A percentile compares a stretch with the other conserved stretches of the same genome.
Conservation (phyloP, 2,329 filamentous ascomycete genomes). For the Sarocladium strictum region DNA sequence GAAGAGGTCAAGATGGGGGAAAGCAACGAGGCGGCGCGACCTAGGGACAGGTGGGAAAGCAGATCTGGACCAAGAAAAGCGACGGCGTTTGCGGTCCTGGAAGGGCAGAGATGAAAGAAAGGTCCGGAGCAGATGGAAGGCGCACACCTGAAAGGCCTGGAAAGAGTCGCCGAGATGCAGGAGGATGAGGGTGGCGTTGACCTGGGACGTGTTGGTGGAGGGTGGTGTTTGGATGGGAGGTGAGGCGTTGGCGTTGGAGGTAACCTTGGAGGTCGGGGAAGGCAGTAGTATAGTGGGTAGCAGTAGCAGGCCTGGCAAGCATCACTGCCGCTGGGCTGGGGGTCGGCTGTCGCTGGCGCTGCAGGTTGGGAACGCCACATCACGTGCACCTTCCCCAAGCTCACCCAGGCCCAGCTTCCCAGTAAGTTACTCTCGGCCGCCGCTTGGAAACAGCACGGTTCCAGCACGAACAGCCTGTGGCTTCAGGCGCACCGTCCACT, state of each 20-base stretch:
- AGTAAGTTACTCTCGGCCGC: too few species aligned
- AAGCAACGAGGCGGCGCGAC: slow-evolving; percentile 4
- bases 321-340: neutral
- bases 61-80: neutral
- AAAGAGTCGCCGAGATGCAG: slow-evolving; percentile 8
- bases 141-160: neutral
- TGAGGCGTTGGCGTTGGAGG: slow-evolving; percentile 9
- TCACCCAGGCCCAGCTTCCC: neutral
- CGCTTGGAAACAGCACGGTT: too few species aligned
- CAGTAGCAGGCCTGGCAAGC: too few species aligned
- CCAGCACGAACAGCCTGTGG: too few species aligned
- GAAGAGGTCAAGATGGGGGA: neutral
- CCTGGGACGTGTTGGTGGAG: neutral
- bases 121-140: slow-evolving; percentile 1
- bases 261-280: slow-evolving; percentile 7
- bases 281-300: too few species aligned
- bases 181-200: slow-evolving; percentile 3
- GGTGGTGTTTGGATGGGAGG: slow-evolving; percentile 3
- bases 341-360: too few species aligned
- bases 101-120: neutral
- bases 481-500: neutral
- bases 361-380: neutral
- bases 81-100: neutral
- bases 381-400: neutral
- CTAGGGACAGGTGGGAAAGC: neutral